Percentiles rank a stretch among this genome's conserved stretches.
These are phyloP conservation scores for Coemansia sp. DNA, from an alignment of 192 early-diverging fungal species.

Conservation along the genomic window DNA sequence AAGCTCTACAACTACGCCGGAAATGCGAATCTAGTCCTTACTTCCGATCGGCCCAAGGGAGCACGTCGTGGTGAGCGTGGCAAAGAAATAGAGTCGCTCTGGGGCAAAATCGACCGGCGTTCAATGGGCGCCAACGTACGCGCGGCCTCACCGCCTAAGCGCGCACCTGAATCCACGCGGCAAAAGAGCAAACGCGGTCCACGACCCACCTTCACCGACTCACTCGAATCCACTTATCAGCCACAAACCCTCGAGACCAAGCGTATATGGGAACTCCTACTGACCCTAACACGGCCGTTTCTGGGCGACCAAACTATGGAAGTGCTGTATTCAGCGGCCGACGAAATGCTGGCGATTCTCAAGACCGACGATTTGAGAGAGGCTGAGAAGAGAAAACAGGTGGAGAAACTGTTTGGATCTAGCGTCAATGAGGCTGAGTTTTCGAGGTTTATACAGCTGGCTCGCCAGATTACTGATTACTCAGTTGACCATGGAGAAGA, in stretches of 20 bases:
- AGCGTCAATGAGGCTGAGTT: slow-evolving; percentile 79
- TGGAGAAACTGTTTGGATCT: slow-evolving; percentile 75
- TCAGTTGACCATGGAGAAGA: slow-evolving; percentile 57
- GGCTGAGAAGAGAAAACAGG: slow-evolving; percentile 83
- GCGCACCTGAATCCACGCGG: slow-evolving; percentile 61
- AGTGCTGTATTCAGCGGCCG: slow-evolving; percentile 86
- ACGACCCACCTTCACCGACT: slow-evolving; percentile 65
- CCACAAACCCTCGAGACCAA: slow-evolving; percentile 92
- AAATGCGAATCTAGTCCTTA: slow-evolving; percentile 95
- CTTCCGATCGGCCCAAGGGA: slow-evolving; percentile 81
- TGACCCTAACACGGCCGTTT: slow-evolving; percentile 79
- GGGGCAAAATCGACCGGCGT: slow-evolving; percentile 82
- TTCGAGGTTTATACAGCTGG: slow-evolving; percentile 86
- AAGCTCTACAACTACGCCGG: slow-evolving; percentile 80
- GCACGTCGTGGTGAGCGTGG: slow-evolving; percentile 90
- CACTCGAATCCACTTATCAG: slow-evolving; percentile 85
- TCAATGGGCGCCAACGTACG: slow-evolving; percentile 84
- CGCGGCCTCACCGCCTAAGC: slow-evolving; percentile 63
- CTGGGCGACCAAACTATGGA: slow-evolving; percentile 92
- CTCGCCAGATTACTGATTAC: slow-evolving; percentile 96
- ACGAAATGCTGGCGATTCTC: slow-evolving; percentile 79
- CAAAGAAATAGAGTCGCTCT: slow-evolving; percentile 93
- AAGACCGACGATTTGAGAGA: slow-evolving; percentile 88
- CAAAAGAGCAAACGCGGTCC: slow-evolving; percentile 43
- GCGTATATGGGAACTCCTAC: slow-evolving; percentile 85